A percentile compares a stretch with the other conserved stretches of the same genome.
These are phyloP conservation scores for Aspergillus novoparasiticus DNA, from an alignment of 2,329 filamentous ascomycete genomes.

Conservation along the genomic window DNA sequence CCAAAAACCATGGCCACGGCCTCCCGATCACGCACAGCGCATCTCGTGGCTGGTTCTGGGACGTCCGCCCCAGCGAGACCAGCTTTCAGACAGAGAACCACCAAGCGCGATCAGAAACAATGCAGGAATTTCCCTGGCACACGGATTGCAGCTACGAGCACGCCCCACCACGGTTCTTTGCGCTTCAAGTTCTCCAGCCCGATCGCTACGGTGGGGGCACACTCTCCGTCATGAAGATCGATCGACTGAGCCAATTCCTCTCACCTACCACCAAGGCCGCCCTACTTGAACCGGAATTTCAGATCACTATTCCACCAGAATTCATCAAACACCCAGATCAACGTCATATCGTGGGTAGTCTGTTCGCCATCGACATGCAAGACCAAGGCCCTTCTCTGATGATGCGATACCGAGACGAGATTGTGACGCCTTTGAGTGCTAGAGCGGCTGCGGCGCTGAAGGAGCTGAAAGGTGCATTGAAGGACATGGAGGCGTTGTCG, in stretches of 20 bases:
- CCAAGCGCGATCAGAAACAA: slow-evolving; percentile 47
- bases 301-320: not conserved
- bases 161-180: slow-evolving; percentile 42
- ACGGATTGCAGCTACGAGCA: slow-evolving; percentile 50
- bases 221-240: not conserved
- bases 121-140: slow-evolving; percentile 49
- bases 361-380: not conserved
- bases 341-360: not conserved
- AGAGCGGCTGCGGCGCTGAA: not conserved
- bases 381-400: not conserved
- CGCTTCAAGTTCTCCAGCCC: slow-evolving; percentile 45
- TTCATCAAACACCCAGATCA: not conserved
- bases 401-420: not conserved
- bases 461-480: not conserved
- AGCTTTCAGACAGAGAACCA: slow-evolving; percentile 27
- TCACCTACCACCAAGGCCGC: not conserved
- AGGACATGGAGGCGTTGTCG: not conserved
- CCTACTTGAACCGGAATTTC: not conserved
- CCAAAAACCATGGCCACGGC: slow-evolving; percentile 36
- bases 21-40: slow-evolving; percentile 48
- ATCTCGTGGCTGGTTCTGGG: slow-evolving; percentile 50
- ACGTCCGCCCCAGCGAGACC: slow-evolving; percentile 40
- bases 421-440: not conserved
- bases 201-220: slow-evolving; percentile 29
- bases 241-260: not conserved